A percentile compares a stretch with the other conserved stretches of the same genome.
Evolutionary conservation across 202 grass and related monocot species (phyloP).

Genomic region (Schoenoplectus tabernaemontani): DNA sequence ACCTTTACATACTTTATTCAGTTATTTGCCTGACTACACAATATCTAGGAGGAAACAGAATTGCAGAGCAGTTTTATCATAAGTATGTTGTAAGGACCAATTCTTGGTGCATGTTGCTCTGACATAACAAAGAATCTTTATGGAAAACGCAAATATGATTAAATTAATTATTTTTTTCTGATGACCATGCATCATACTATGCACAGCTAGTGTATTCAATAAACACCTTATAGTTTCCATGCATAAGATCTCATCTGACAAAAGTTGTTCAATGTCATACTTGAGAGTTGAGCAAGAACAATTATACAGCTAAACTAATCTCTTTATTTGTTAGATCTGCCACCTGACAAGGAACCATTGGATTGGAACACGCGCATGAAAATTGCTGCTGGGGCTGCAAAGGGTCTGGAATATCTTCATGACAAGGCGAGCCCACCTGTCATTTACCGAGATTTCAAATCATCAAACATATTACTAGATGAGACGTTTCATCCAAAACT

Average conservation of each 20-base stretch:
- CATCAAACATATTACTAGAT: constrained; percentile 76
- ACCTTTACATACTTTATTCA: not conserved
- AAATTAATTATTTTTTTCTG: not conserved
- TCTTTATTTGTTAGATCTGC: constrained; percentile 42
- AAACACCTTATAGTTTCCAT: not conserved
- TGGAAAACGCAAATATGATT: not conserved
- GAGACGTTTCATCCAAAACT: constrained; percentile 67
- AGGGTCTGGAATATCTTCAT: constrained; percentile 81
- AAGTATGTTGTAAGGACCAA: not conserved
- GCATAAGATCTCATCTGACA: not conserved
- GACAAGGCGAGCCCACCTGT: constrained; percentile 86
- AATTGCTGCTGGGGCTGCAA: constrained; percentile 84
- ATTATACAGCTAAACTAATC: not conserved
- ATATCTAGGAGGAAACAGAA: not conserved
- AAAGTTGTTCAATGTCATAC: not conserved
- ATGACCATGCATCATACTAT: not conserved
- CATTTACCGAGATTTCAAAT: constrained; percentile 89
- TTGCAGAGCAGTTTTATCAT: not conserved
- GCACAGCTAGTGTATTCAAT: not conserved
- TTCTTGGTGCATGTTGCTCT: not conserved
- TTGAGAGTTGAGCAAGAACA: not conserved
- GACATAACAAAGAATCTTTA: not conserved
- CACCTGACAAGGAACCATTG: constrained; percentile 66
- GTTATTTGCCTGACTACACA: not conserved
- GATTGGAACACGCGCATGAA: constrained; percentile 84